Base-by-base conservation (phyloP, 148 eudicot species). In the Chenopodium formosanum region DNA sequence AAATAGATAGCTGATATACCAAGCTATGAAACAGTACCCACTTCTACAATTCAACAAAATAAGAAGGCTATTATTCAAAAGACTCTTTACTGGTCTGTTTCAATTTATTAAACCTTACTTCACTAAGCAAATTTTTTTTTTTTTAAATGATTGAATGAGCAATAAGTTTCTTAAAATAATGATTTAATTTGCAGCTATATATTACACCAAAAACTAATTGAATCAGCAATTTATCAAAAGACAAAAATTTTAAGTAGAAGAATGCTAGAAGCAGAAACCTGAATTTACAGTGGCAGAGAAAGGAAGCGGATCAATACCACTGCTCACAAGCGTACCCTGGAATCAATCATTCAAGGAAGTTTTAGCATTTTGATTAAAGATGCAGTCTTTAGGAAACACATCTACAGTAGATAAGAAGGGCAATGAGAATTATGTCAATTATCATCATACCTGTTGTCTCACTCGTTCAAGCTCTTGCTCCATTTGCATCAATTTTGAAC, bases 391-490 rank as follows among this genome's bases (percentile, higher is more conserved):
- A 11, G 46, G 66, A 13, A 75, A 32, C 22, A 52, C 12, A 52
- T 8, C 1, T 40, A 4, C 32, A 4, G 44, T 70, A 34, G 2
- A 70, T 12, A 13, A 76, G 27, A 22, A 8, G 52, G 23, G 4
- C n/a, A 74, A 29, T 22, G 74, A 40, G 23, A 31, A 67, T 56
- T 31, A 31, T 31, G 32, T 31, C 32, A 31, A 31, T 23, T 65
- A 56, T 82, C 65, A 34, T 20, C 81, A 76, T 81, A 91, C 99
- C 93, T 94, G 99, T 81, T 92, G 95, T 74, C 91, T 87, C 32
- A 90, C 86, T 58, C 88, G 92, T 48, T 91, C 93, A 79, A 96
- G 94, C 87, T 94, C 98, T 90, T 96, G 98, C 82, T 94, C 99
- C 88, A 96, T 60, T 82, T 96, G 97, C 79, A 89, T 74, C 83